Evolutionary conservation across 345 rosid species (phyloP).

Genomic region (Camelina neglecta): DNA sequence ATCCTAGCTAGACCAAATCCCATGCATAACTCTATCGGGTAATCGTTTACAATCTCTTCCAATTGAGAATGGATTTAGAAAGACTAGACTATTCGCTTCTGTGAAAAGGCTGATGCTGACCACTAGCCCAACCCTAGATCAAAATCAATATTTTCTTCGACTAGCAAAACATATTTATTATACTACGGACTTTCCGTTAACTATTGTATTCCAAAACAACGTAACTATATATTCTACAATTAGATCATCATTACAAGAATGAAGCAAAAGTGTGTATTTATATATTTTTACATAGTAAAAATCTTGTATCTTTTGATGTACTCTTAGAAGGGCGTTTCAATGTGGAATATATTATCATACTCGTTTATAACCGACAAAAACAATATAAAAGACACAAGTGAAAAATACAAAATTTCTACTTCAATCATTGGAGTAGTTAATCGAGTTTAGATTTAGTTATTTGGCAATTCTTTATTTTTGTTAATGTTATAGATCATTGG

Average conservation of each 20-base stretch:
- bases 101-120: background rate
- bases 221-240: background rate
- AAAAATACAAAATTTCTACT: slow-evolving; percentile 24
- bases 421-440: slow-evolving; percentile 28
- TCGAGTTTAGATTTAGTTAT: background rate
- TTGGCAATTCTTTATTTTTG: slow-evolving; percentile 16
- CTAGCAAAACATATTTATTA: background rate
- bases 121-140: background rate
- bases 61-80: background rate
- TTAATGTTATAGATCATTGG: slow-evolving; percentile 12
- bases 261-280: background rate
- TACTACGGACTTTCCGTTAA: background rate
- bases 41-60: background rate
- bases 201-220: background rate
- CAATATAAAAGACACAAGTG: background rate
- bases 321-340: background rate
- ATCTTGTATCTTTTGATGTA: slow-evolving; percentile 1
- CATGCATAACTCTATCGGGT: background rate
- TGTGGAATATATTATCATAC: slow-evolving; percentile 11
- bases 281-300: background rate
- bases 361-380: background rate
- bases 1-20: background rate
- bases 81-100: background rate
- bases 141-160: background rate
- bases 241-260: slow-evolving; percentile 4